Conservation (phyloP, 2,329 filamentous ascomycete genomes). For the Thelonectria blattea region DNA sequence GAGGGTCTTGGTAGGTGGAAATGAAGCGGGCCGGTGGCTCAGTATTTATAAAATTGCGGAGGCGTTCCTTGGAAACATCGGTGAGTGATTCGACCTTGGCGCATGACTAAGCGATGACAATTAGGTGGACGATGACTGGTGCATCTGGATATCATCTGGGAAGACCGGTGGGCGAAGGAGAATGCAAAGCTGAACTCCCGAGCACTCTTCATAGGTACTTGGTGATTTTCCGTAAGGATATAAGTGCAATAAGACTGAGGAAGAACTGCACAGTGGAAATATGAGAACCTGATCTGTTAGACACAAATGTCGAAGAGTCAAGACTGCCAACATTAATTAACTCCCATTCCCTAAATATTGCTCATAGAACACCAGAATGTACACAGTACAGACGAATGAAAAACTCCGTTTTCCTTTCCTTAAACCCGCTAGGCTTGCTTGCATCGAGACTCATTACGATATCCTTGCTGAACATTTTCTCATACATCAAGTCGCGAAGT, state of each 20-base stretch:
- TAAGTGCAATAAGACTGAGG: no score
- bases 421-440: neutral
- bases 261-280: no score
- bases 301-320: no score
- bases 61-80: neutral
- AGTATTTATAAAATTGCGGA: neutral
- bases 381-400: neutral
- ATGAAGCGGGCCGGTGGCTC: neutral
- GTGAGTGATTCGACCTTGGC: neutral
- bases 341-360: no score
- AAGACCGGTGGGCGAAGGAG: no score
- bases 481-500: conserved; percentile 6
- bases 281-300: no score
- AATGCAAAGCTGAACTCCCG: no score
- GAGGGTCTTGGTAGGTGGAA: neutral
- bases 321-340: no score
- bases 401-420: neutral
- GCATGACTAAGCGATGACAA: neutral
- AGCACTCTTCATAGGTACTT: no score
- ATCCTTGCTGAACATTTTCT: conserved; percentile 59
- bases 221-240: no score
- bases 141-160: no score
- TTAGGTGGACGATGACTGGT: neutral
- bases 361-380: neutral
- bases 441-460: neutral